Percentiles rank a stretch among this genome's conserved stretches.
phyloP scores from a whole-genome alignment of 495 filamentous ascomycete species.

The Achaetomiella virescens region DNA sequence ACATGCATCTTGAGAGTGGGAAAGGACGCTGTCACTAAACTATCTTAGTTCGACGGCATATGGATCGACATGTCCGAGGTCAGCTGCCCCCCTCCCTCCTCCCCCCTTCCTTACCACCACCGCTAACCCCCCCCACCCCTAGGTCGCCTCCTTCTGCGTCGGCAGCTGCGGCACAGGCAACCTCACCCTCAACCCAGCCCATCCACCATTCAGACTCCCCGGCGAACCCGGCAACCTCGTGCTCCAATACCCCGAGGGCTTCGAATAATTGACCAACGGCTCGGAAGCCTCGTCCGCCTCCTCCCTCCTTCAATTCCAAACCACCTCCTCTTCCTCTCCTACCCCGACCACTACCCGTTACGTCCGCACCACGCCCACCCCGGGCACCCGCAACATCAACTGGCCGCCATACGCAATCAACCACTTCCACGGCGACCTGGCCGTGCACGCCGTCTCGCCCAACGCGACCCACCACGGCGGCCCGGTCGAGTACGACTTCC shows the following conservation, averaged over 20 bases:
- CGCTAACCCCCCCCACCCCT: background rate
- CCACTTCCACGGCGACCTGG: slow-evolving; percentile 70
- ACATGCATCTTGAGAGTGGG: too few species aligned
- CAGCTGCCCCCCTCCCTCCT: background rate
- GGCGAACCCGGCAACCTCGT: slow-evolving; percentile 58
- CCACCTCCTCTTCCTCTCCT: slow-evolving; percentile 21
- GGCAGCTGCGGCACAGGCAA: slow-evolving; percentile 70
- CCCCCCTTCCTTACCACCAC: background rate
- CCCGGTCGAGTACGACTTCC: slow-evolving; percentile 70
- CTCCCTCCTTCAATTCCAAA: slow-evolving; percentile 22
- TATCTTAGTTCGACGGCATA: slow-evolving; percentile 62
- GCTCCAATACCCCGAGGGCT: slow-evolving; percentile 64
- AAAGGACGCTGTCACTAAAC: background rate
- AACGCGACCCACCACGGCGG: slow-evolving; percentile 75
- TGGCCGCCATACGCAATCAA: slow-evolving; percentile 79
- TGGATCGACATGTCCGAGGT: slow-evolving; percentile 89
- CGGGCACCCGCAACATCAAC: slow-evolving; percentile 67
- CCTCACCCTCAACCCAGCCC: slow-evolving; percentile 62
- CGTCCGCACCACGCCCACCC: slow-evolving; percentile 58
- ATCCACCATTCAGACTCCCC: slow-evolving; percentile 60
- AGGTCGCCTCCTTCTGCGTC: slow-evolving; percentile 69
- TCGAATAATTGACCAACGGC: slow-evolving; percentile 61
- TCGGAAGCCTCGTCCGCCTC: slow-evolving; percentile 60
- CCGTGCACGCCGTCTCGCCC: slow-evolving; percentile 64
- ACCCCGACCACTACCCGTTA: slow-evolving; percentile 42